Conservation (phyloP, 805 yeast genomes). For the Millerago galiae region DNA sequence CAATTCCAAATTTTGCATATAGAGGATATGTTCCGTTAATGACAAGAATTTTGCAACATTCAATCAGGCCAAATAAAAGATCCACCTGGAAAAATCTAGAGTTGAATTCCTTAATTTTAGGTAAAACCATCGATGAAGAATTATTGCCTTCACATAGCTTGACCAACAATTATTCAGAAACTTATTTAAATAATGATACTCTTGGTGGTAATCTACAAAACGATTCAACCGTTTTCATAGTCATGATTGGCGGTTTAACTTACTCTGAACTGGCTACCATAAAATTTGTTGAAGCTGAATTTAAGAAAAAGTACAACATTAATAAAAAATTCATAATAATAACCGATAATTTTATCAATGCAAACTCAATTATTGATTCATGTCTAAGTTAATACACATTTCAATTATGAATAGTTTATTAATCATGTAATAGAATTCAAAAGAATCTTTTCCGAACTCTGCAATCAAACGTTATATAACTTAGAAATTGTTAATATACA, state of each 20-base stretch:
- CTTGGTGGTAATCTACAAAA: conserved; percentile 17
- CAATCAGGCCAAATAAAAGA: conserved; percentile 35
- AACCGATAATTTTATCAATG: conserved; percentile 42
- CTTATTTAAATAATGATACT: conserved; percentile 7
- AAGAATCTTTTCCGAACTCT: too few relatives aligned
- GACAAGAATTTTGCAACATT: conserved; percentile 60
- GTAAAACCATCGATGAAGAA: conserved; percentile 28
- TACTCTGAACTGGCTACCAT: conserved; percentile 76
- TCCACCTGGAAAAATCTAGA: conserved; percentile 35
- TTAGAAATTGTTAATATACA: too few relatives aligned
- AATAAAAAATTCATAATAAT: conserved; percentile 37
- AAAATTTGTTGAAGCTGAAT: conserved; percentile 46
- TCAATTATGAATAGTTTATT: too few relatives aligned
- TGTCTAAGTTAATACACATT: conserved; percentile 1
- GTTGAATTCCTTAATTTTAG: conserved; percentile 28
- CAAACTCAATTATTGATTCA: conserved; percentile 29
- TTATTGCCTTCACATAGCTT: conserved; percentile 9
- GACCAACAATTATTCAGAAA: conserved; percentile 7
- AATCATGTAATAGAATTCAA: too few relatives aligned
- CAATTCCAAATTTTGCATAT: conserved; percentile 50
- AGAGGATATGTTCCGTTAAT: conserved; percentile 81
- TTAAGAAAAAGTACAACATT: conserved; percentile 26
- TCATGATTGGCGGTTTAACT: conserved; percentile 80
- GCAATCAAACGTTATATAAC: too few relatives aligned
- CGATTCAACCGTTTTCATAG: conserved; percentile 34